Conservation (phyloP, 78 protist species). For the Dictyostelium citrinum region DNA sequence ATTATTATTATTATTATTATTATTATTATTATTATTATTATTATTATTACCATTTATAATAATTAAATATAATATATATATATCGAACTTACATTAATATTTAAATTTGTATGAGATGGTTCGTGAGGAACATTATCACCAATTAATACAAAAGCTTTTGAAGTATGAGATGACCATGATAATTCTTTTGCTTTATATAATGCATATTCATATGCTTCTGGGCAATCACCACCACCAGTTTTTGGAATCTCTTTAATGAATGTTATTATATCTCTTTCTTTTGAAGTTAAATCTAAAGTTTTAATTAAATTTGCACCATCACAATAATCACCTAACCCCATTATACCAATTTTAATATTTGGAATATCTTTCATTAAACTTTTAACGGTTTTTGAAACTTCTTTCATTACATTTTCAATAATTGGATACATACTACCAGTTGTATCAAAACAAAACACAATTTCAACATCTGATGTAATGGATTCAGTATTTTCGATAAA, state of each 20-base stretch:
- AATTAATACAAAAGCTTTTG: conserved; percentile 82
- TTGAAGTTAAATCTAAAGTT: conserved; percentile 24
- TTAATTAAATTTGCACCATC: conserved; percentile 28
- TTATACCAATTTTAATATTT: conserved; percentile 71
- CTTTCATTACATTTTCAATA: conserved; percentile 20
- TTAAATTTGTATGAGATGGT: conserved; percentile 61
- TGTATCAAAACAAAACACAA: conserved; percentile 83
- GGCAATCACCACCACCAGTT: conserved; percentile 80
- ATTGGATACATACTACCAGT: conserved; percentile 65
- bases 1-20: not conserved
- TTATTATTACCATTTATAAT: no score
- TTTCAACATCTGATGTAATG: conserved; percentile 67
- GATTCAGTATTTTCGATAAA: conserved; percentile 37
- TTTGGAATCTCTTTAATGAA: conserved; percentile 26
- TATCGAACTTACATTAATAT: not conserved
- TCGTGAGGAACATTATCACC: conserved; percentile 78
- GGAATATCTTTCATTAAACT: conserved; percentile 70
- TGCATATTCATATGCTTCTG: conserved; percentile 79
- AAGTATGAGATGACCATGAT: conserved; percentile 69
- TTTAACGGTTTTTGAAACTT: conserved; percentile 44
- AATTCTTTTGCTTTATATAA: conserved; percentile 47
- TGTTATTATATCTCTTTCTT: not conserved
- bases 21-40: not conserved
- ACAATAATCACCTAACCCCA: conserved; percentile 82
- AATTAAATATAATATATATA: no score